Percentiles rank a stretch among this genome's conserved stretches.
Evolutionary conservation across 2,329 filamentous ascomycete species (phyloP).

Genomic region (Penicillium sp.): DNA sequence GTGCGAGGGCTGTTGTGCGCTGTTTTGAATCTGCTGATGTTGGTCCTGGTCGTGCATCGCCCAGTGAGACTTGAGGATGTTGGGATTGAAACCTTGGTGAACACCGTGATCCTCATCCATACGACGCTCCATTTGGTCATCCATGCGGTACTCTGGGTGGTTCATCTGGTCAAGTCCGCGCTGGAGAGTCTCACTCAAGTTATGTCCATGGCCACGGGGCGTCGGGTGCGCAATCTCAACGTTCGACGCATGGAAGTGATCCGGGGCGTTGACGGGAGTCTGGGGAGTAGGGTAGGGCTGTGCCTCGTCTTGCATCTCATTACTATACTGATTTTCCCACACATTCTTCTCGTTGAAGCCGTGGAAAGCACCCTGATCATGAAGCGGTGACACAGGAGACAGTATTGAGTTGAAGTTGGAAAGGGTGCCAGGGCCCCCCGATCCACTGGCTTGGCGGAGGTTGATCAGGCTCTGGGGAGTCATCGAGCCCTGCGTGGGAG

Average conservation of each 20-base stretch:
- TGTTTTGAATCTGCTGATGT: slow-evolving; percentile 25
- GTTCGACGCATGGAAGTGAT: slow-evolving; percentile 46
- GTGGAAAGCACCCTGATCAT: slow-evolving; percentile 50
- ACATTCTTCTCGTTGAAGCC: slow-evolving; percentile 33
- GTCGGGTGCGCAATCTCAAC: slow-evolving; percentile 62
- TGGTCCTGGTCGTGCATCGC: slow-evolving; percentile 37
- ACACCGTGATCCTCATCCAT: slow-evolving; percentile 67
- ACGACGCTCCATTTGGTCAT: slow-evolving; percentile 76
- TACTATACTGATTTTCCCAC: slow-evolving; percentile 28
- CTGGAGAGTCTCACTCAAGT: slow-evolving; percentile 76
- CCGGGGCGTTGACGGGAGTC: slow-evolving; percentile 35
- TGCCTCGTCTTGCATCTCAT: slow-evolving; percentile 33
- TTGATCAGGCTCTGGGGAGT: slow-evolving; percentile 49
- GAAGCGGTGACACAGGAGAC: slow-evolving; percentile 67
- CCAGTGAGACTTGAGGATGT: slow-evolving; percentile 41
- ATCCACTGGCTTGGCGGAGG: slow-evolving; percentile 55
- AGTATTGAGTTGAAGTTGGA: slow-evolving; percentile 52
- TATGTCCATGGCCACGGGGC: slow-evolving; percentile 66
- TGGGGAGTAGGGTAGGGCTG: slow-evolving; percentile 32
- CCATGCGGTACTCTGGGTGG: slow-evolving; percentile 81
- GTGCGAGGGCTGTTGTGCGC: slow-evolving; percentile 23
- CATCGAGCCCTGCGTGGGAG: slow-evolving; percentile 50
- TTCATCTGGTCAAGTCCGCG: slow-evolving; percentile 68
- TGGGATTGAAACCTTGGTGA: slow-evolving; percentile 29
- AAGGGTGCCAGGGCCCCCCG: slow-evolving; percentile 54